These are phyloP conservation scores for Solanum acaule DNA, from an alignment of 257 asterid species.

Conservation along the genomic window DNA sequence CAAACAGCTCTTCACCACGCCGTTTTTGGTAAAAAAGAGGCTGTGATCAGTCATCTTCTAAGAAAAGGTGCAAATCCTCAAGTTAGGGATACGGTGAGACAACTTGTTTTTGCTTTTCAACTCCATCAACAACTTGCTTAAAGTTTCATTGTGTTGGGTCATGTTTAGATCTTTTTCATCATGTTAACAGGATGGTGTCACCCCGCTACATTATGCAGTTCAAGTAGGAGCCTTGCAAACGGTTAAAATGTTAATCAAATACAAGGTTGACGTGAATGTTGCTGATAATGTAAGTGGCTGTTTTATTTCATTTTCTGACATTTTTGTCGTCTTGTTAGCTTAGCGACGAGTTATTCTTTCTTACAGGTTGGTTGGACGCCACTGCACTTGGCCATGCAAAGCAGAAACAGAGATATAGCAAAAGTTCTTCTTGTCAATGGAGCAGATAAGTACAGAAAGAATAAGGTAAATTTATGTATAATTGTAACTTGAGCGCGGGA, in stretches of 20 bases:
- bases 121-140: not conserved
- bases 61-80: constrained; percentile 83
- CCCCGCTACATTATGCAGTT: constrained; percentile 93
- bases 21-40: constrained; percentile 74
- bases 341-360: not conserved
- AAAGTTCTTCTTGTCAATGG: constrained; percentile 73
- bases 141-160: not conserved
- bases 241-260: constrained; percentile 71
- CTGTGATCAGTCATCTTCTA: constrained; percentile 89
- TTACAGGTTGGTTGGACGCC: constrained; percentile 94
- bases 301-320: not conserved
- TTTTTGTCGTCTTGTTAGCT: not conserved
- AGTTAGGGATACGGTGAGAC: constrained; percentile 61
- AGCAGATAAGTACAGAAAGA: constrained; percentile 70
- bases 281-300: constrained; percentile 67
- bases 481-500: not conserved
- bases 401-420: constrained; percentile 68
- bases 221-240: constrained; percentile 93
- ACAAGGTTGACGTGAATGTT: constrained; percentile 72
- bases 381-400: constrained; percentile 79
- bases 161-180: not conserved
- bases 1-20: constrained; percentile 85
- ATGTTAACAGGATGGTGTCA: constrained; percentile 58
- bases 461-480: constrained; percentile 33
- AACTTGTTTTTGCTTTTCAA: not conserved